Base-by-base conservation (phyloP, 139 green algal genomes). In the Pleodorina starrii region DNA sequence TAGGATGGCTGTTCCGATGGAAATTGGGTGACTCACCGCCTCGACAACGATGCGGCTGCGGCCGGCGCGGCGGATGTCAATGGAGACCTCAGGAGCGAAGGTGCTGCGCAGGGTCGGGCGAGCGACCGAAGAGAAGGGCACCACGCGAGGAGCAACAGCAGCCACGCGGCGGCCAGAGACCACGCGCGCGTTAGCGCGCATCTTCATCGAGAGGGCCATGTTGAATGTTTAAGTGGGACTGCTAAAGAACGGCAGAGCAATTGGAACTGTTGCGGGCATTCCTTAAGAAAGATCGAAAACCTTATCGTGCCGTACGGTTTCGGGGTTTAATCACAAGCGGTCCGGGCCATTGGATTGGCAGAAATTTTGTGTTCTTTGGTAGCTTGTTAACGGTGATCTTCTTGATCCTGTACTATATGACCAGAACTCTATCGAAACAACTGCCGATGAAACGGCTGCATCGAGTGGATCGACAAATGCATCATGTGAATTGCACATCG, bases 31-130 rank as follows among this genome's bases (percentile, higher is more conserved):
- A 60, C 81, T 87, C 54, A 72, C 84, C 60, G 91, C 91, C 84
- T 89, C 66, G n/a, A 93, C 91, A 14, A 83, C 60, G 21, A 93
- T 85, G 35, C 66, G 42, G 82, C 23, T 81, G 87, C 57, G 43
- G 75, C 90, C 84, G 7, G 17, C 48, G 50, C 84, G 84, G 50
- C 69, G 50, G 21, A 83, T 72, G 25, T 82, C 50, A 9, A 89
- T 43, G 50, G 84, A 42, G 27, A 82, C 36, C 69, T 89, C 69
- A 19, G 82, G 44, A 25, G 69, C 84, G 69, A 89, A 89, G 69
- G 48, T 40, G 69, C 21, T 60, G 69, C 84, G 68, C 84, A 89
- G 69, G 29, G 73, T 36, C 0, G 69, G 50, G 84, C 69, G 42
- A 27, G 69, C n/a, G 50, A 74, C 68, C 48, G 84, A 89, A 27